Conservation (phyloP, 495 filamentous ascomycete genomes). For the Amorphotheca resinae region DNA sequence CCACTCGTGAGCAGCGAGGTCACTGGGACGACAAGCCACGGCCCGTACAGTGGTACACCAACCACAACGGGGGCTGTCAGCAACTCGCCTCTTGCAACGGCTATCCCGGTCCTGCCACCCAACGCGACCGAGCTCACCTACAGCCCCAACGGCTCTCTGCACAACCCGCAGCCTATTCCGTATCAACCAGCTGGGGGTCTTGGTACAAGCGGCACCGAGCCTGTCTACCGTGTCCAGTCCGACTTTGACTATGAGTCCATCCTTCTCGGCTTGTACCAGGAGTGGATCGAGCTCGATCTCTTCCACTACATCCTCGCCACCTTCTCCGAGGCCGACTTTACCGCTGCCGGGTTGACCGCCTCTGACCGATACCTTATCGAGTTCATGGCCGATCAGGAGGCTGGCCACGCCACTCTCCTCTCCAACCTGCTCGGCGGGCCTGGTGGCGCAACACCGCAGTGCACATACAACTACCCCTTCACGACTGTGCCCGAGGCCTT, state of each 20-base stretch:
- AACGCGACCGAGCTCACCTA: slow-evolving; percentile 46
- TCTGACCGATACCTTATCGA: slow-evolving; percentile 61
- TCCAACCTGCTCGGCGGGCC: slow-evolving; percentile 63
- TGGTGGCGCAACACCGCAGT: slow-evolving; percentile 56
- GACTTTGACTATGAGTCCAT: slow-evolving; percentile 70
- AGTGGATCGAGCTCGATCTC: slow-evolving; percentile 80
- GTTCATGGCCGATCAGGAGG: slow-evolving; percentile 80
- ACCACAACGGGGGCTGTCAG: slow-evolving; percentile 46
- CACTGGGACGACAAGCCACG: slow-evolving; percentile 25
- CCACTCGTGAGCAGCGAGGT: slow-evolving; percentile 23
- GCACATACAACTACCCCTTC: slow-evolving; percentile 72
- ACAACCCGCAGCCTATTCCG: slow-evolving; percentile 51
- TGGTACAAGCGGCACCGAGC: slow-evolving; percentile 64
- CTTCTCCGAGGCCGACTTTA: slow-evolving; percentile 61
- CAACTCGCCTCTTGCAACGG: slow-evolving; percentile 33
- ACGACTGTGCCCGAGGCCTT: slow-evolving; percentile 65
- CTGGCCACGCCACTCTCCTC: slow-evolving; percentile 67
- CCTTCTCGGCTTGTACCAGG: slow-evolving; percentile 57
- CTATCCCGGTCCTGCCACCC: slow-evolving; percentile 35
- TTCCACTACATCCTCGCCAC: slow-evolving; percentile 68
- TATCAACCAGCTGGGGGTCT: slow-evolving; percentile 66
- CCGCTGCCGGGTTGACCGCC: slow-evolving; percentile 48
- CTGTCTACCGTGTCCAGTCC: slow-evolving; percentile 57
- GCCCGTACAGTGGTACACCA: slow-evolving; percentile 44
- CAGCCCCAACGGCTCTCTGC: slow-evolving; percentile 55